Conservation (phyloP, 768 basidiomycete genomes). For the Termitomyces bulborhizus region DNA sequence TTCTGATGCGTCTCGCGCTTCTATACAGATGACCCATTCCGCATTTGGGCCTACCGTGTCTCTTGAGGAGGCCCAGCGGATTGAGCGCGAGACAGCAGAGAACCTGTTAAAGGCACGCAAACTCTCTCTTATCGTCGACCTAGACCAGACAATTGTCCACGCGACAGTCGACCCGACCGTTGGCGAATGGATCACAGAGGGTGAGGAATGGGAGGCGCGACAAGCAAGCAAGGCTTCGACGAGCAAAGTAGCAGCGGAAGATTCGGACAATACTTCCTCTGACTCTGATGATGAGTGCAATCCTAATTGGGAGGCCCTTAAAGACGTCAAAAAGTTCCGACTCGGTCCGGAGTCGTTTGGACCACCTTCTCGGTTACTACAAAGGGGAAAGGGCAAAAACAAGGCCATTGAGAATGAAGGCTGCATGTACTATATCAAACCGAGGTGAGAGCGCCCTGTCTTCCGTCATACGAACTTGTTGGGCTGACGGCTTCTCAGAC, state of each 20-base stretch:
- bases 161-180: constrained; percentile 98
- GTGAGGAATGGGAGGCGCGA: constrained; percentile 70
- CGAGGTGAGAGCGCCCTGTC: constrained; percentile 55
- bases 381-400: constrained; percentile 49
- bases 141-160: constrained; percentile 98
- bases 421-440: constrained; percentile 97
- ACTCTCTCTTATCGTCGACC: constrained; percentile 94
- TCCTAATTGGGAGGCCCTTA: constrained; percentile 89
- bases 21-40: constrained; percentile 92
- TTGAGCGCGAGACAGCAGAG: constrained; percentile 78
- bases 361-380: constrained; percentile 30
- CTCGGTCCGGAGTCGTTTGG: constrained; percentile 75
- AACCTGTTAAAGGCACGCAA: constrained; percentile 70
- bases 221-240: constrained; percentile 37
- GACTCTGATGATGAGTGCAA: constrained; percentile 63
- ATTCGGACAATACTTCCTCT: constrained; percentile 33
- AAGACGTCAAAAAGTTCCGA: constrained; percentile 86
- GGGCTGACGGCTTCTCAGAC: constrained; percentile 35
- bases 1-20: constrained; percentile 80
- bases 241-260: constrained; percentile 24
- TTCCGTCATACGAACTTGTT: background rate
- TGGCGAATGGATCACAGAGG: constrained; percentile 92
- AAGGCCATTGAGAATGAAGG: constrained; percentile 70
- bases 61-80: constrained; percentile 83
- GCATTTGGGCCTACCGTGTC: constrained; percentile 90